Conservation (phyloP, 495 filamentous ascomycete genomes). For the Lophium mytilinum region DNA sequence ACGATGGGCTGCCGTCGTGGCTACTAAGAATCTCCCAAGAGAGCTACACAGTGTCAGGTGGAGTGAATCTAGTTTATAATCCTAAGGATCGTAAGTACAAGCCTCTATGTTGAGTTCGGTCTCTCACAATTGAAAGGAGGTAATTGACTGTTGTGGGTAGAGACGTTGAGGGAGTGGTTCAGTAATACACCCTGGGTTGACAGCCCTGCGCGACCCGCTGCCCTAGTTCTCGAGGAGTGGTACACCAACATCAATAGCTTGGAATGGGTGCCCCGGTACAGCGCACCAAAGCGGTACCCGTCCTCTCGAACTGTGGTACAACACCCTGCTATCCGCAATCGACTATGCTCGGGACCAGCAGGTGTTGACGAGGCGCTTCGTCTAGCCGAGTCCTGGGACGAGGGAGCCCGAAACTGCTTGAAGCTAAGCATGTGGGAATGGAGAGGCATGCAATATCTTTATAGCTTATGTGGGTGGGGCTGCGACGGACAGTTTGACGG, state of each 20-base stretch:
- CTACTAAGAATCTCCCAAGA: background rate
- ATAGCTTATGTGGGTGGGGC: too few species aligned
- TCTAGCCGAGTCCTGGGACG: too few species aligned
- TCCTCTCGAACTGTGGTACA: too few species aligned
- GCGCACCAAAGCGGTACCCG: background rate
- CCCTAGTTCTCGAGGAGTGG: background rate
- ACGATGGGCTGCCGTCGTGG: constrained; percentile 1
- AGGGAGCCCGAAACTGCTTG: too few species aligned
- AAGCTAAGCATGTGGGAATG: too few species aligned
- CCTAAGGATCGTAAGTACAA: background rate
- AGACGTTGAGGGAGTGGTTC: constrained; percentile 1
- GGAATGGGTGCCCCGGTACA: background rate
- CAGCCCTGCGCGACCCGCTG: background rate
- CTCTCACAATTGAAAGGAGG: background rate
- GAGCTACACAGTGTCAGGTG: background rate
- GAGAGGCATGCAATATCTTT: too few species aligned
- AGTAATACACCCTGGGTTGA: background rate
- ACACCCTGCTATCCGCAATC: too few species aligned
- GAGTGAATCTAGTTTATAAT: background rate
- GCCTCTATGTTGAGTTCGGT: too few species aligned
- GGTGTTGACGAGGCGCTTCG: too few species aligned
- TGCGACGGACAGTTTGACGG: too few species aligned
- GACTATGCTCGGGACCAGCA: too few species aligned
- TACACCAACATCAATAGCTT: background rate
- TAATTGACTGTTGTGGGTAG: background rate